Percentiles rank a stretch among this genome's conserved stretches.
These are phyloP conservation scores for Plicaturopsis crispa DNA, from an alignment of 768 basidiomycete species.

Conservation along the genomic window DNA sequence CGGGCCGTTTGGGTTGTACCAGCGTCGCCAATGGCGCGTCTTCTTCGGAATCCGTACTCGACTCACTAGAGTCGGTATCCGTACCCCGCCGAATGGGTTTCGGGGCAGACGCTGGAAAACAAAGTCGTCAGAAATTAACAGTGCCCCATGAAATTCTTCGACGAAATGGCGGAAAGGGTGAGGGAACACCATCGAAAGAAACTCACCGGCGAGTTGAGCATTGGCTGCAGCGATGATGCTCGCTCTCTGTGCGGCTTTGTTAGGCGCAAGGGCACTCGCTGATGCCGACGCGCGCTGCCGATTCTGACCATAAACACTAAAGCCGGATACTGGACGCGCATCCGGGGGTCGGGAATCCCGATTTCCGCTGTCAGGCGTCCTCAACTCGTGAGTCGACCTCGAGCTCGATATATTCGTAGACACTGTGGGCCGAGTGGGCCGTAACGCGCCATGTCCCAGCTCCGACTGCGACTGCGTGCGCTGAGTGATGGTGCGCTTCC, in stretches of 20 bases:
- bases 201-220: no score
- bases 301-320: slow-evolving; percentile 5
- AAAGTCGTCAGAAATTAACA: no score
- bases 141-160: neutral
- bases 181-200: slow-evolving; percentile 10
- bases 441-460: slow-evolving; percentile 26
- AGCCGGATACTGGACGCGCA: neutral
- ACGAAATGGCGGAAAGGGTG: slow-evolving; percentile 2
- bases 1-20: slow-evolving; percentile 57
- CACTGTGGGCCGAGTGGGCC: slow-evolving; percentile 2
- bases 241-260: slow-evolving; percentile 43
- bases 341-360: no score
- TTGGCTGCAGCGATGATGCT: no score
- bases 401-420: neutral
- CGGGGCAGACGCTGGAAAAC: neutral
- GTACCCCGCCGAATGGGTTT: neutral
- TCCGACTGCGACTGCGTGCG: slow-evolving; percentile 13
- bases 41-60: slow-evolving; percentile 40
- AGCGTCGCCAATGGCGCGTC: slow-evolving; percentile 60
- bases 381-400: neutral
- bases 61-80: slow-evolving; percentile 17
- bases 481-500: slow-evolving; percentile 26
- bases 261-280: slow-evolving; percentile 48
- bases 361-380: neutral
- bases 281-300: slow-evolving; percentile 49